Conservation (phyloP, 1,284 basidiomycete genomes). For the Cerrena zonata region DNA sequence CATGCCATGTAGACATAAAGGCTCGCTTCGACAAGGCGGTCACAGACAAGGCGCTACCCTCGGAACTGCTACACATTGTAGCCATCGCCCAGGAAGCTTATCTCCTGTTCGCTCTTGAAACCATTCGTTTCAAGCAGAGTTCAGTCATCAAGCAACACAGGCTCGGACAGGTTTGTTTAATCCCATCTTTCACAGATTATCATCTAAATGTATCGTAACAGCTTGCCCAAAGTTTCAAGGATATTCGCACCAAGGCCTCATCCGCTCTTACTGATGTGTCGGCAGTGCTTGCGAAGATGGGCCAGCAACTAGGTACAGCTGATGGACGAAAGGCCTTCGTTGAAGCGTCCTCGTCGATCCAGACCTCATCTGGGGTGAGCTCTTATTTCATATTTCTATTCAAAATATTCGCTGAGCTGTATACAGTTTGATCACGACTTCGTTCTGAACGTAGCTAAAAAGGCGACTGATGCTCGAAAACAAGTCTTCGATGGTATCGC, state of each 20-base stretch:
- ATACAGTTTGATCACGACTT: slow-evolving; percentile 62
- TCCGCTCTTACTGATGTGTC: slow-evolving; percentile 55
- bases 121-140: slow-evolving; percentile 62
- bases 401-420: slow-evolving; percentile 1
- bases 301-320: slow-evolving; percentile 44
- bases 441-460: slow-evolving; percentile 55
- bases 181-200: slow-evolving; percentile 4
- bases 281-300: slow-evolving; percentile 40
- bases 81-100: slow-evolving; percentile 73
- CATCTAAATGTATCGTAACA: slow-evolving; percentile 22
- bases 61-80: slow-evolving; percentile 62
- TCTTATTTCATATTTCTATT: neutral
- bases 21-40: slow-evolving; percentile 43
- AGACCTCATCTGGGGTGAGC: slow-evolving; percentile 38
- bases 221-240: slow-evolving; percentile 63
- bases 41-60: slow-evolving; percentile 34
- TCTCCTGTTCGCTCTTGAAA: slow-evolving; percentile 59
- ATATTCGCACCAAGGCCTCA: slow-evolving; percentile 48
- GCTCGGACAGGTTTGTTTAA: slow-evolving; percentile 50
- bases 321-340: slow-evolving; percentile 50
- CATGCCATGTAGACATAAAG: slow-evolving; percentile 53
- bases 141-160: slow-evolving; percentile 68
- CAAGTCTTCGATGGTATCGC: slow-evolving; percentile 66
- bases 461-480: slow-evolving; percentile 59
- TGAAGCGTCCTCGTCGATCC: slow-evolving; percentile 41